These are phyloP conservation scores for Inga oerstediana DNA, from an alignment of 306 rosid species.

Conservation along the genomic window DNA sequence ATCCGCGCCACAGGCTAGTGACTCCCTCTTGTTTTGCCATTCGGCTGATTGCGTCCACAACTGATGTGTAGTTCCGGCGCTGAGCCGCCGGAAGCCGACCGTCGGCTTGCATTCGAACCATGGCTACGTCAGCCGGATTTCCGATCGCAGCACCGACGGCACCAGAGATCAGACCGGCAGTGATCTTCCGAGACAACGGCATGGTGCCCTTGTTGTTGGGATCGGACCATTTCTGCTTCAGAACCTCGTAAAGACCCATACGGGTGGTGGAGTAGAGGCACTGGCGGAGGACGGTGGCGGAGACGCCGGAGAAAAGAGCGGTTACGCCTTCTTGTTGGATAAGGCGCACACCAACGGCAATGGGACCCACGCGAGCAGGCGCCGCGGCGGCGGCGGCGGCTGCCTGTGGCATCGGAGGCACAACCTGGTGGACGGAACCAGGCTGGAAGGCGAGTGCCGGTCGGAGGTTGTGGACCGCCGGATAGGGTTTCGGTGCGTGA, in stretches of 20 bases:
- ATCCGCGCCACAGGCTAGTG: slow-evolving; percentile 74
- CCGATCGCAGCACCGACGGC: slow-evolving; percentile 65
- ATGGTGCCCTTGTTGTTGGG: slow-evolving; percentile 48
- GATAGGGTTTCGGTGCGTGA: neutral
- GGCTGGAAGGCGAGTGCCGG: neutral
- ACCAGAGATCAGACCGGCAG: slow-evolving; percentile 71
- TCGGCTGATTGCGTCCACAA: slow-evolving; percentile 59
- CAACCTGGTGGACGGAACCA: neutral
- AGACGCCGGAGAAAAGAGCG: slow-evolving; percentile 73
- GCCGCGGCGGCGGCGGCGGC: neutral
- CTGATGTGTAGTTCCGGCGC: slow-evolving; percentile 74
- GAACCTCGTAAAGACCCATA: slow-evolving; percentile 78
- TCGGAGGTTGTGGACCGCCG: neutral
- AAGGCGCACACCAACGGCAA: slow-evolving; percentile 56
- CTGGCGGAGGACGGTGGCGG: slow-evolving; percentile 85
- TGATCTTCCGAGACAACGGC: slow-evolving; percentile 52
- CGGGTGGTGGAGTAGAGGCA: slow-evolving; percentile 77
- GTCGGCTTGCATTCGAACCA: slow-evolving; percentile 86
- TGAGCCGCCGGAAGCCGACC: slow-evolving; percentile 68
- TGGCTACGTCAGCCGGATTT: slow-evolving; percentile 78
- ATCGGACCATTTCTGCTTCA: slow-evolving; percentile 68
- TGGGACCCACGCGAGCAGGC: slow-evolving; percentile 50
- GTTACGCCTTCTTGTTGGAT: slow-evolving; percentile 69
- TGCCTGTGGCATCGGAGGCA: neutral
- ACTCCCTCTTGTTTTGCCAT: slow-evolving; percentile 69